A percentile compares a stretch with the other conserved stretches of the same genome.
Conservation (phyloP, 108 stramenopile species). For the Heterococcus sp. region DNA sequence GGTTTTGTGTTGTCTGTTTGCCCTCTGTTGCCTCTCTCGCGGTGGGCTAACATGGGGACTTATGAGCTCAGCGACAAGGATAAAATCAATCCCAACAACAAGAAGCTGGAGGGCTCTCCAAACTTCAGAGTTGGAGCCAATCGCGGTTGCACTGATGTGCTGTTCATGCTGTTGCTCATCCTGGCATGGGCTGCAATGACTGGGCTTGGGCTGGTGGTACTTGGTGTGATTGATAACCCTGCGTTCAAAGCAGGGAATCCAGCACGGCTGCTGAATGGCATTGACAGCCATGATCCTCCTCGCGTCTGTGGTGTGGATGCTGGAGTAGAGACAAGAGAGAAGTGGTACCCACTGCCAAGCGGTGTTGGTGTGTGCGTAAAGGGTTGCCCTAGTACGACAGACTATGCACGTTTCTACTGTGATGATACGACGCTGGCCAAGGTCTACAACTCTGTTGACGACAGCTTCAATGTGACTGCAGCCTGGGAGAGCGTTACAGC, state of each 20-base stretch:
- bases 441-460: background rate
- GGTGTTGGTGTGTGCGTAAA: conserved; percentile 45
- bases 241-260: conserved; percentile 47
- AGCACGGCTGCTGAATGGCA: conserved; percentile 52
- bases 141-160: conserved; percentile 52
- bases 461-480: conserved; percentile 2
- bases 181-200: conserved; percentile 57
- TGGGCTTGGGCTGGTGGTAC: conserved; percentile 45
- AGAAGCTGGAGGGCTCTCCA: conserved; percentile 25
- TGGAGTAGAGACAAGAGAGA: conserved; percentile 13
- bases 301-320: conserved; percentile 50
- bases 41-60: conserved; percentile 18
- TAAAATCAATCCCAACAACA: conserved; percentile 42
- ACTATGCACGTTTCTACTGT: conserved; percentile 52
- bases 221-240: conserved; percentile 31
- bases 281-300: conserved; percentile 56
- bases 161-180: conserved; percentile 48
- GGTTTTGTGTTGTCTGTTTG: too few species aligned
- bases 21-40: too few species aligned
- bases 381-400: conserved; percentile 35
- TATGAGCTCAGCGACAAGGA: conserved; percentile 37
- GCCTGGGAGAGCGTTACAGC: conserved; percentile 8
- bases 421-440: conserved; percentile 4
- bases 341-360: conserved; percentile 41
- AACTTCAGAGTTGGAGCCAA: conserved; percentile 41